Percentiles rank a stretch among this genome's conserved stretches.
phyloP scores from a whole-genome alignment of 2,329 filamentous ascomycete species.

The Botrytis galanthina region DNA sequence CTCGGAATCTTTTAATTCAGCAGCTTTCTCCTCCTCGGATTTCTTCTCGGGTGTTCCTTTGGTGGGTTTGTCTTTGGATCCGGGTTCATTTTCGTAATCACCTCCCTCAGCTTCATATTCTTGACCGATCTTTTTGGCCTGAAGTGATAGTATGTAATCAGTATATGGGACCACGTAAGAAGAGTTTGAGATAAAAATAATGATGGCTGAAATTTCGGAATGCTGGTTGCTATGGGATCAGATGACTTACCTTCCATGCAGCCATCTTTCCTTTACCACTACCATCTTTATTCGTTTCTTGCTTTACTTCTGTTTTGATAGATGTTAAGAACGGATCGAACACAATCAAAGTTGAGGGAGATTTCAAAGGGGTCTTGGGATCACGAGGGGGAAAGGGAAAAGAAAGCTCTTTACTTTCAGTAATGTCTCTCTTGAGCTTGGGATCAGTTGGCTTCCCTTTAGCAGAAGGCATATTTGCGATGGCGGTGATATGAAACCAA shows the following conservation, averaged over 20 bases:
- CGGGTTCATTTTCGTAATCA: constrained; percentile 43
- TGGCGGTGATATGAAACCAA: background rate
- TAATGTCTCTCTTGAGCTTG: constrained; percentile 45
- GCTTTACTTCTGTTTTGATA: background rate
- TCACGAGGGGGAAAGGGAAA: background rate
- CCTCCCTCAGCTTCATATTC: constrained; percentile 43
- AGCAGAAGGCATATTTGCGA: constrained; percentile 41
- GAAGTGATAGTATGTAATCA: background rate
- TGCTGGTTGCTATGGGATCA: background rate
- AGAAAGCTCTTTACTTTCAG: constrained; percentile 38
- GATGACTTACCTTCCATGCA: constrained; percentile 44
- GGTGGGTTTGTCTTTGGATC: constrained; percentile 45
- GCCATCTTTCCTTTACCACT: constrained; percentile 47
- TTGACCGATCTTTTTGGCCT: constrained; percentile 45
- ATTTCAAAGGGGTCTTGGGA: background rate
- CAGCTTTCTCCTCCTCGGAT: constrained; percentile 25
- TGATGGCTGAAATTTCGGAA: background rate
- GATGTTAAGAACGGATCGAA: constrained; percentile 4
- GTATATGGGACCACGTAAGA: background rate
- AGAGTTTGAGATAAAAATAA: background rate
- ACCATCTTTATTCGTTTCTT: constrained; percentile 21
- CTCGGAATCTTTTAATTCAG: constrained; percentile 17
- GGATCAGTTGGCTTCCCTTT: constrained; percentile 48
- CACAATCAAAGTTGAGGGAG: background rate
- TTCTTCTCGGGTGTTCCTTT: constrained; percentile 44